Evolutionary conservation across 176 grass and related monocot species (phyloP), one percentile per base, ranked within the genome.

Genomic region (Canna indica): DNA sequence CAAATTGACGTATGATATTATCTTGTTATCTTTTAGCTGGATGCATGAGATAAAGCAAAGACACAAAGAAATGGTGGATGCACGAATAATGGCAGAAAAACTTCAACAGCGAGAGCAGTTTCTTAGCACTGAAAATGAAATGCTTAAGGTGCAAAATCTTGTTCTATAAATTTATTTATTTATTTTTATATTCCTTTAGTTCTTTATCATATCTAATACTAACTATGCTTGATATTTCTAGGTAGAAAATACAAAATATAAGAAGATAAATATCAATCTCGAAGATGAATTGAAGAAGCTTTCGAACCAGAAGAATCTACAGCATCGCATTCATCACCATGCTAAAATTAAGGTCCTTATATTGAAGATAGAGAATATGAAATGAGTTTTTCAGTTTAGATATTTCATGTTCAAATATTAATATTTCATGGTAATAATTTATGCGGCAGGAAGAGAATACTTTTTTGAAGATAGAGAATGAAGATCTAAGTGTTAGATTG

Each of bases 341-440:
- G 88, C 81, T 36, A 96, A 91, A 91, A 96, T 89, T 36, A 96
- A 96, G 88, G 93, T 81, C n/a, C n/a, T n/a, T n/a, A n/a, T n/a
- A n/a, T 79, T 17, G 31, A 44, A 22, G 27, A 68, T 38, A 28
- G 77, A 68, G 46, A 58, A 5, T 15, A 57, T 14, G 27, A 62
- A 25, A 57, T 57, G 12, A 18, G 36, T 58, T 38, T 13, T 12
- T 10, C 50, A 6, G 45, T 26, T 6, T 42, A 69, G 73, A 47
- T 79, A 36, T n/a, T 44, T 59, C 75, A 16, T 35, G 17, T 36
- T 60, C 67, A 70, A 50, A 68, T 46, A 52, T 14, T 79, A 36
- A 78, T 42, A 67, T 54, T 46, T 53, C 46, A 54, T 34, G 41
- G 76, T 20, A 28, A 44, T 86, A 22, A 22, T 44, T 41, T 50